Evolutionary conservation across 495 filamentous ascomycete genomes (phyloP), one percentile per base, ranked within the genome.

Genomic region (Talaromyces thailandensis): DNA sequence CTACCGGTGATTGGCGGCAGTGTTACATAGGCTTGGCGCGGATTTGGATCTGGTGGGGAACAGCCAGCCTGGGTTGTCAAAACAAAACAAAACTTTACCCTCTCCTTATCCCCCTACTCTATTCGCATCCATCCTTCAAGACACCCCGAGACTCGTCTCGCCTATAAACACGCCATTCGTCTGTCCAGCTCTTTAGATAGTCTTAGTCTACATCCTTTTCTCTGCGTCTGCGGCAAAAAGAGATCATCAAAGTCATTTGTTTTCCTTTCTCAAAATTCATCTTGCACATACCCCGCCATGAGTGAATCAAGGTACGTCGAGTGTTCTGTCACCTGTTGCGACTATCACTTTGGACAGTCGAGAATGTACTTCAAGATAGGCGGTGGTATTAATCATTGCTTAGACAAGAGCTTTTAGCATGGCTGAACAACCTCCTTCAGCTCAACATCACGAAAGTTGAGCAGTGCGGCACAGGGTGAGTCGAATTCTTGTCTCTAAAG

Each of bases 361-460:
- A 25, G 26, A 12, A 21, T 56, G n/a, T 25, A 18, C 23, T 23
- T 25, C 21, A 28, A 24, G n/a, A 18, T 18, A 9, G 50, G 31
- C 35, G 25, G 32, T 24, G 9, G 23, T 25, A n/a, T 23, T 60
- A 29, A 69, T 45, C 51, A 40, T 12, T 21, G 51, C 25, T 23
- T 63, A 98, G 94, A 81, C 94, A 98, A 77, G 94, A 98, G 78
- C 86, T 98, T 64, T 83, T 98, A 64, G 86, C 87, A 77, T 98
- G 94, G 94, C 78, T 98, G 68, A 98, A 98, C 82, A 91, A 89
- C 82, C 91, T 98, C 58, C 86, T 98, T 61, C 90, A 96, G 80
- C 85, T 98, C 66, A 98, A 98, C 78, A 85, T 98, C 62, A 97
- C 93, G 71, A 97, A 96, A 77, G 89, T 98, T 72, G 94, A 98